Evolutionary conservation across 2,329 filamentous ascomycete genomes (phyloP).

Genomic region (Ophiocordyceps australis): DNA sequence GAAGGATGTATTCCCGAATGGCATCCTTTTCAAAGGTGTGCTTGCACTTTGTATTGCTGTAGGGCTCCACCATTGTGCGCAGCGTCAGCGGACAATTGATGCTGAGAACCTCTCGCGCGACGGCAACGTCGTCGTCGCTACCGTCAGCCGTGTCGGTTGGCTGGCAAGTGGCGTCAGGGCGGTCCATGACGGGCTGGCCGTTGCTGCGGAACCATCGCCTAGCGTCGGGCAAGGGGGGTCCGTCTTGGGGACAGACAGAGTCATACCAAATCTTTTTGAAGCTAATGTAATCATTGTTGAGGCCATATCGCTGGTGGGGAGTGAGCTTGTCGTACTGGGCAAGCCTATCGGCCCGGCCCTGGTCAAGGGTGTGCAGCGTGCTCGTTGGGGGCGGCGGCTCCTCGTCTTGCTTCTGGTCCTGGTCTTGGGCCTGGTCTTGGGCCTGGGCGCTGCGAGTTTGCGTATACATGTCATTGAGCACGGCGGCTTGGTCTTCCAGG

Average conservation of each 20-base stretch:
- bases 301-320: constrained; percentile 28
- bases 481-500: constrained; percentile 26
- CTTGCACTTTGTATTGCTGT: constrained; percentile 47
- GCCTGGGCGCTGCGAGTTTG: constrained; percentile 4
- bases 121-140: constrained; percentile 49
- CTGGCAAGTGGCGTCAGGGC: constrained; percentile 3
- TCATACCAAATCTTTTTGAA: constrained; percentile 42
- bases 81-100: constrained; percentile 55
- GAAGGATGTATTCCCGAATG: constrained; percentile 38
- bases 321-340: constrained; percentile 22
- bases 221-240: constrained; percentile 31
- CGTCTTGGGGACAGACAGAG: constrained; percentile 26
- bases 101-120: constrained; percentile 43
- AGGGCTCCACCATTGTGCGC: constrained; percentile 44
- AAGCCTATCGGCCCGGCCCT: constrained; percentile 16
- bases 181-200: constrained; percentile 21
- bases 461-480: constrained; percentile 17
- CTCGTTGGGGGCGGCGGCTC: constrained; percentile 5
- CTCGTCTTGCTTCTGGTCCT: constrained; percentile 3
- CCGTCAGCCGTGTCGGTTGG: constrained; percentile 22
- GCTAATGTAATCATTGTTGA: constrained; percentile 38
- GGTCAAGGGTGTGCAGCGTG: constrained; percentile 14
- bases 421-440: constrained; percentile 3
- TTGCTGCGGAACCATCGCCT: constrained; percentile 32
- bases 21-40: constrained; percentile 54